Evolutionary conservation across 2,329 filamentous ascomycete species (phyloP).

Genomic region (Ascochyta clinopodiicola): DNA sequence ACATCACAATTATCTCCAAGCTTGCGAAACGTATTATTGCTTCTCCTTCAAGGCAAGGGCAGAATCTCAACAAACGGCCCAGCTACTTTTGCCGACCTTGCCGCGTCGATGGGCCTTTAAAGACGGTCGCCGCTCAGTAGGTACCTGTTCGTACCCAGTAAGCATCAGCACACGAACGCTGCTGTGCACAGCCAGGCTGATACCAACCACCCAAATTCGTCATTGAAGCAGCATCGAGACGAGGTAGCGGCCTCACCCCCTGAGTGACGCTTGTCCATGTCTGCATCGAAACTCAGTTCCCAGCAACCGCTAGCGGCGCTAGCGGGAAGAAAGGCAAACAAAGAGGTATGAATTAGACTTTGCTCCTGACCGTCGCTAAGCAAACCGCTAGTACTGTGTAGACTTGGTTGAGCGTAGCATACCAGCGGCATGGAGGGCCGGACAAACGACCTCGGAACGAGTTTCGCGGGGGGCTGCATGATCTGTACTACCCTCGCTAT

Average conservation of each 20-base stretch:
- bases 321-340: not conserved
- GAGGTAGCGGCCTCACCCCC: not conserved
- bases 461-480: slow-evolving; percentile 8
- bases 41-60: slow-evolving; percentile 4
- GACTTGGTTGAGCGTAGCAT: not conserved
- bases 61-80: not conserved
- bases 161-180: not conserved
- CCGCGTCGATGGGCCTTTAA: not conserved
- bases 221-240: not conserved
- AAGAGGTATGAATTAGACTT: slow-evolving; percentile 1
- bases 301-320: not conserved
- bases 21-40: not conserved
- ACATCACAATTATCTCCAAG: not conserved
- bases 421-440: slow-evolving; percentile 6
- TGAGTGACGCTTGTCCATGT: not conserved
- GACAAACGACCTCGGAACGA: not conserved
- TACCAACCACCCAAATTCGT: not conserved
- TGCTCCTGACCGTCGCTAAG: not conserved
- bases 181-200: not conserved
- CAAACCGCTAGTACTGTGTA: not conserved
- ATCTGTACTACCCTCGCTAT: slow-evolving; percentile 11
- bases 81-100: not conserved
- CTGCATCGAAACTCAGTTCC: not conserved
- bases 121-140: not conserved
- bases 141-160: not conserved